Percentiles rank a stretch among this genome's conserved stretches.
These are phyloP conservation scores for Amylocystis lapponica DNA, from an alignment of 768 basidiomycete species.

Conservation along the genomic window DNA sequence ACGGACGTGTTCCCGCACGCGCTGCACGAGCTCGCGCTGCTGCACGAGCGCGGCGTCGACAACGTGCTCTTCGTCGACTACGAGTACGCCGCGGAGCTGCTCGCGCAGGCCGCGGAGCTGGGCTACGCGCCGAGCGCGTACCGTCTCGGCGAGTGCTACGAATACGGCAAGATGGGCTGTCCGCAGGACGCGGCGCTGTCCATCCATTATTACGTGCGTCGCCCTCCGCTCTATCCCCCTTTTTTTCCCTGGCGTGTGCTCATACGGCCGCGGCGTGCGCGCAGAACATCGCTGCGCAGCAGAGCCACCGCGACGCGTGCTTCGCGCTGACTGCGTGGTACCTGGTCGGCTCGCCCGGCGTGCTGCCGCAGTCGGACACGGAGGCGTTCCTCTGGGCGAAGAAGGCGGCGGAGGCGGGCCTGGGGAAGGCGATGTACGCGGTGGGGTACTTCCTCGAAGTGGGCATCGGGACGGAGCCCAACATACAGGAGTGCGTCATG, in stretches of 20 bases:
- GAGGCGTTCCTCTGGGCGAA: constrained; percentile 98
- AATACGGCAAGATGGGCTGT: constrained; percentile 98
- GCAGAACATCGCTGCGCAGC: constrained; percentile 96
- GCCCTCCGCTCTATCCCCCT: background rate
- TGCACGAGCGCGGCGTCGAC: constrained; percentile 97
- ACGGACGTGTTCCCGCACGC: constrained; percentile 97
- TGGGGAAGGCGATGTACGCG: constrained; percentile 96
- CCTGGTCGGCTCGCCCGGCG: constrained; percentile 95
- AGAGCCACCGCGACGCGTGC: constrained; percentile 94
- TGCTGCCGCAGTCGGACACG: constrained; percentile 96
- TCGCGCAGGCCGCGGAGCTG: constrained; percentile 93
- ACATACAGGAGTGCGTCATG: constrained; percentile 55
- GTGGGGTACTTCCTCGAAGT: constrained; percentile 97
- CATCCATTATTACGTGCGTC: constrained; percentile 97
- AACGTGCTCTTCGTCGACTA: constrained; percentile 96
- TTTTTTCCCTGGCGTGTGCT: no score
- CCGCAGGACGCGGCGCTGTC: constrained; percentile 95
- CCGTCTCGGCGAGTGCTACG: constrained; percentile 95
- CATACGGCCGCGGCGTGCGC: background rate
- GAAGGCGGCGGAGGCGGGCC: constrained; percentile 86
- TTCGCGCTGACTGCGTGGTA: constrained; percentile 99
- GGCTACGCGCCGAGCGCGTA: constrained; percentile 96
- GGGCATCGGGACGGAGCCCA: constrained; percentile 75
- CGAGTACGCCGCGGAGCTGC: constrained; percentile 90
- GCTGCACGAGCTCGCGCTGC: constrained; percentile 85